Evolutionary conservation across 208 protist genomes (phyloP), one percentile per base, ranked within the genome.

Genomic region (Vickermania spadyakhi): DNA sequence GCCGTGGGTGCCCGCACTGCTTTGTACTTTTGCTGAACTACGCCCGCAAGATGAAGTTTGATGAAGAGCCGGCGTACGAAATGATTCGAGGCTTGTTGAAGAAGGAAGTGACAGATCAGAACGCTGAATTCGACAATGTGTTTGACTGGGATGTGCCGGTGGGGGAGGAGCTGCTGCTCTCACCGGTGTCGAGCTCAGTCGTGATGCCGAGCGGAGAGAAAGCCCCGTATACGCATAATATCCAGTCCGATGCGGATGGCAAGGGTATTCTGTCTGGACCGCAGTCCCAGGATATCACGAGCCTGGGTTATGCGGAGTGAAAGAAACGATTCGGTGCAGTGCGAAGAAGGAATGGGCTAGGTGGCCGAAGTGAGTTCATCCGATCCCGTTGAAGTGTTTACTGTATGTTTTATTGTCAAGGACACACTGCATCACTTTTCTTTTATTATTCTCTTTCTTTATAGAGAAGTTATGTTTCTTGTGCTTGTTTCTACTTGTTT

Each of bases 21-120:
- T 92, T 91, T 60, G 69, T 76, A 56, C 64, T 87, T 11, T 58
- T 91, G 7, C 68, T 94, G 27, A 67, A 64, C 56, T 91, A 92
- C 68, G 68, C 76, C 14, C 70, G 82, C 21, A 75, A 75, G 41
- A 72, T 94, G 73, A 61, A 72, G 31, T 92, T 81, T 59, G 30
- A 68, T 14, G 77, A 88, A 52, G 41, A 14, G 42, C 84, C 88
- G 21, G 68, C 89, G 42, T 92, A 94, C 69, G 77, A 88, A 78
- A 97, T 86, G 75, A 4, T 52, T 27, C 14, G 58, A 86, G 82
- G 60, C 73, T 75, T 51, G 61, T 64, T 58, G 65, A 81, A 13
- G 57, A 84, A 3, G 52, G 58, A 28, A 84, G 76, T n/a, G 63
- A 82, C 58, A 64, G 84, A n/a, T 57, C 75, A 53, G 56, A 73